Evolutionary conservation across 1,284 basidiomycete species (phyloP), one percentile per base, ranked within the genome.

Genomic region (Ceratobasidium sp.): DNA sequence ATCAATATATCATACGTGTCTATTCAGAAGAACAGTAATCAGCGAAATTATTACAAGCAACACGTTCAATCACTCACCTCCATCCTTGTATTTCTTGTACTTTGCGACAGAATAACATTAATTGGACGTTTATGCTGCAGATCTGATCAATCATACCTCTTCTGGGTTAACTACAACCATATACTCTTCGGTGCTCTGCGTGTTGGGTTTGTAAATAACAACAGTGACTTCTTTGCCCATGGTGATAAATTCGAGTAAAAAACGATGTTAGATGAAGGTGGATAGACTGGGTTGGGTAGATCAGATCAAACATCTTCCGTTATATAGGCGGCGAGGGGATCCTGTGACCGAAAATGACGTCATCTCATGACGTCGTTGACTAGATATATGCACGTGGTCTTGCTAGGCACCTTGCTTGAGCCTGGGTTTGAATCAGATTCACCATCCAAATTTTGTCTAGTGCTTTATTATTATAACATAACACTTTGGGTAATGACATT

Each of bases 81-180:
- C 91, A 13, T 81, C 83, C 78, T 87, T 89, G 88, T 89, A 93
- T 77, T 87, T 90, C 80, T 86, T 85, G 79, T 81, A 91, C 91
- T 93, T 7, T 72, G 53, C 70, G 71, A 49, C 77, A 53, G 71
- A 68, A 40, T 55, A 53, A 55, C 38, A 67, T 52, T 38, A 67
- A 22, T 58, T 50, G 31, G 56, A 15, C 27, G 38, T 40, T 3
- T 47, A 54, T n/a, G 32, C 29, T 35, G 2, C 17, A 69, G 17
- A 35, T 35, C 4, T 22, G 17, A 31, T 31, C 75, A 15, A 27
- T 35, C 82, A 53, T 73, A 92, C 91, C 84, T 89, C 85, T 47
- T 77, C 80, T 5, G 82, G 82, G 77, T 92, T 85, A 45, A 93
- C 87, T 72, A 92, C 83, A 76, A 88, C 78, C 58, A 82, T 84